Base-by-base conservation (phyloP, 2,329 filamentous ascomycete genomes). In the Penicillium sp. region DNA sequence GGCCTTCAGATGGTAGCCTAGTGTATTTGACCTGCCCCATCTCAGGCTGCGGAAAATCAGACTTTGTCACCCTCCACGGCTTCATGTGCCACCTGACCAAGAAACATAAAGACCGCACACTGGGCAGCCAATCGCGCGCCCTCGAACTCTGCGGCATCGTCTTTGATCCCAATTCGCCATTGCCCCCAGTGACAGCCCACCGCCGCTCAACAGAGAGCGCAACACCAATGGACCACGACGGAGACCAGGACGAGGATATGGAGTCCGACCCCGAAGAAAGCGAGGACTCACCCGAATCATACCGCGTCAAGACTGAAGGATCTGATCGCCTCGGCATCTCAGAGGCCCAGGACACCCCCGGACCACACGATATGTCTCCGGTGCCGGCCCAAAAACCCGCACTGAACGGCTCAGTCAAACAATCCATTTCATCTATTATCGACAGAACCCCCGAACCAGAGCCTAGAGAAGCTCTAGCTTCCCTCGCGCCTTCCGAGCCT, bases 41-140 rank as follows among this genome's bases (percentile, higher is more conserved):
- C 2, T 62, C 66, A 3, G 72, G 72, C 23, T 75, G 73, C 54
- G 69, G 71, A 4, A 75, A 75, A 61, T 69, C 71, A 0, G 73
- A 75, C 56, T 75, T 75, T 51, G 71, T 75, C 54, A 75, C 73
- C 2, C 66, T 75, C 9, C 73, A 75, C 50, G 73, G 73, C 18
- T 75, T 75, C 60, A 75, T 75, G 72, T 75, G 73, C 62, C 73
- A 75, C 49, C 62, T 75, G 51, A 75, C 73, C 4, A 75, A 75
- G 58, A 74, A 75, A 55, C 73, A 75, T 61, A 75, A 75, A 51
- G 73, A 75, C 55, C 69, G 72, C 50, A 74, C 68, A 18, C 52
- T 75, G 52, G 73, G 73, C 27, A 75, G 72, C 58, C 73, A 75
- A 45, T 74, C 72, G 12, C 65, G 73, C 14, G 73, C 73, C 4